Base-by-base conservation (phyloP, 2,329 filamentous ascomycete genomes). In the Xylaria sp. region DNA sequence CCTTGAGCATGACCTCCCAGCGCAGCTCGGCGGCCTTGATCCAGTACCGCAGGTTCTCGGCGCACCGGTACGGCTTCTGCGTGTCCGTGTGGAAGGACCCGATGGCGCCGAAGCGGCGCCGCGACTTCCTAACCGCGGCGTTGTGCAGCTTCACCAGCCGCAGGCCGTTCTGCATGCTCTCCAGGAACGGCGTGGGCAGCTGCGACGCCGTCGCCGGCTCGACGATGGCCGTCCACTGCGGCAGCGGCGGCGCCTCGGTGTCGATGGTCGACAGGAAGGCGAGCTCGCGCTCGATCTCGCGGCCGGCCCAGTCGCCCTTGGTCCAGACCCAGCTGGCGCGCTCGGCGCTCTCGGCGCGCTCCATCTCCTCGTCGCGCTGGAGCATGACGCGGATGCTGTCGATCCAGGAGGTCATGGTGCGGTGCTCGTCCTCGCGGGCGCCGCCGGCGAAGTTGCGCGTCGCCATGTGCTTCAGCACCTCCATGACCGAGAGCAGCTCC, bases 31-130 rank as follows among this genome's bases (percentile, higher is more conserved):
- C 92, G 1, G 93, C 94, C 76, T 99, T 99, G 73, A 90, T 84
- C 93, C 94, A 99, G 78, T 89, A 99, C 39, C 92, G 85, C 57
- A 99, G 80, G 71, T 99, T 99, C 64, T 99, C 94, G 2, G 92
- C 91, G 59, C 88, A 88, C 44, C 94, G 88, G 71, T 99, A 99
- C 0, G 94, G 94, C 74, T 97, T 97, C 56, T 86, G 87, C 8
- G 94, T 93, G 71, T 99, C 92, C n/a, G 86, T 87, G 71, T 97
- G 94, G 72, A 89, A 97, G 8, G 83, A 83, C 52, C 91, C 91
- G 68, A 99, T 97, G 59, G 90, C 85, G 48, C 92, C 92, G 69
- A 97, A 97, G 7, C 89, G 90, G 24, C 91, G 83, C 68, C 88
- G 87, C 19, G 92, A 97, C 69, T 90, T 90, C 67, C 86, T 85